Base-by-base conservation (phyloP, 1,284 basidiomycete species). In the Ceratobasidium sp. region DNA sequence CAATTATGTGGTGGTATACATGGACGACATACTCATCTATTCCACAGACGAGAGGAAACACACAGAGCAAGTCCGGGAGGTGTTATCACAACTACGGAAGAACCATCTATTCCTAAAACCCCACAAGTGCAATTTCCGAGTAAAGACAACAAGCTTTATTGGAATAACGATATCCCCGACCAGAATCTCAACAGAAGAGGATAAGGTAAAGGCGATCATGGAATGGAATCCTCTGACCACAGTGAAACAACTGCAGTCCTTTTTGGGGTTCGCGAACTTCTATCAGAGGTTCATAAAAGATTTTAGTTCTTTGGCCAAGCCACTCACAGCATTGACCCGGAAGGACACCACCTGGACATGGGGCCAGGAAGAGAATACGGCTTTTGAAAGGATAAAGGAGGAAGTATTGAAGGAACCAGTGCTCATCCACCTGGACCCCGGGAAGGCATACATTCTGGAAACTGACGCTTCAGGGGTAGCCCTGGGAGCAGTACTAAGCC, bases 271-370 rank as follows among this genome's bases (percentile, higher is more conserved):
- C 19, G 78, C 78, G 1, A 79, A 79, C 74, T 81, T 79, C 65
- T 83, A 82, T 68, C 66, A 80, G 0, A 62, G 77, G 22, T 83
- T 82, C n/a, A n/a, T n/a, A n/a, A n/a, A n/a, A n/a, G n/a, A n/a
- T n/a, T n/a, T n/a, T n/a, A n/a, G n/a, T n/a, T n/a, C n/a, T n/a
- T n/a, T n/a, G n/a, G n/a, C n/a, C n/a, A n/a, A n/a, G n/a, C n/a
- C n/a, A n/a, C n/a, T 74, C 79, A n/a, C n/a, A 19, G 22, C 46
- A n/a, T 31, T 66, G 46, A 66, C 63, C n/a, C 43, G 31, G 8
- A 49, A 66, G 63, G 22, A 66, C 7, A 22, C 2, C 11, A 37
- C 63, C 7, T 66, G 43, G 63, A 24, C 6, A 27, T 66, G 63
- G 63, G 63, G 22, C 2, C 39, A 49, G 2, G 8, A 4, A 8